Evolutionary conservation across 768 basidiomycete species (phyloP).

Genomic region (Filobasidium floriforme): DNA sequence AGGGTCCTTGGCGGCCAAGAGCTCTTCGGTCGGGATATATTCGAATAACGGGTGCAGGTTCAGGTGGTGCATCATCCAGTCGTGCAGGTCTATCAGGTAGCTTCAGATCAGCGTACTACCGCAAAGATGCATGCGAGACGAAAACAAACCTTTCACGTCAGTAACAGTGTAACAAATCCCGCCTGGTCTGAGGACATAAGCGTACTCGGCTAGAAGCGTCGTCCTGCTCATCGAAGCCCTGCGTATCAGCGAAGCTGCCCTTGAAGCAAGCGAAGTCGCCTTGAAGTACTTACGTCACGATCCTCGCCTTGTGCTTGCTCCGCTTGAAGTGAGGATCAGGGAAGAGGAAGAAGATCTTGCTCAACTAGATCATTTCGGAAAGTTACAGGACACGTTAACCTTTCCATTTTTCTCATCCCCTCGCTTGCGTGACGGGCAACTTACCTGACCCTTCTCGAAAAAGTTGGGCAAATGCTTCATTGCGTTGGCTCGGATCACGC

Average conservation of each 20-base stretch:
- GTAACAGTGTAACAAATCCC: constrained; percentile 97
- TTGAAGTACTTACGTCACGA: constrained; percentile 59
- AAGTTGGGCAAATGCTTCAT: constrained; percentile 99
- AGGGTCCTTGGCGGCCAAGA: constrained; percentile 49
- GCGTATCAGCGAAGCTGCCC: neutral
- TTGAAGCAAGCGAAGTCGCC: neutral
- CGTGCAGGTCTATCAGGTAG: constrained; percentile 60
- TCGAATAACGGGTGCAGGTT: constrained; percentile 80
- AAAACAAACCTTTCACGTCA: constrained; percentile 59
- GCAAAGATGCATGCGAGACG: neutral
- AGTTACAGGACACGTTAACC: neutral
- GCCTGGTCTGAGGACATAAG: constrained; percentile 83
- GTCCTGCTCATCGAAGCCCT: constrained; percentile 47
- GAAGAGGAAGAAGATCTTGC: constrained; percentile 93
- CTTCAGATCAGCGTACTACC: neutral
- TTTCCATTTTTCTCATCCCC: neutral
- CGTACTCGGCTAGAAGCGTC: constrained; percentile 94
- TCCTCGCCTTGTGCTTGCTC: constrained; percentile 96
- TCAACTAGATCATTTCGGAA: constrained; percentile 48
- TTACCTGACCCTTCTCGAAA: constrained; percentile 71
- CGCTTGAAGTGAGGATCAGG: constrained; percentile 98
- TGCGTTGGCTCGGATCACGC: constrained; percentile 87
- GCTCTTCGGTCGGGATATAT: constrained; percentile 62
- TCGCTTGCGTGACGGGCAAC: constrained; percentile 14
- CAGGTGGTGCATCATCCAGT: constrained; percentile 93